These are phyloP conservation scores for Santalum album DNA, from an alignment of 164 flowering plant species.

Conservation along the genomic window DNA sequence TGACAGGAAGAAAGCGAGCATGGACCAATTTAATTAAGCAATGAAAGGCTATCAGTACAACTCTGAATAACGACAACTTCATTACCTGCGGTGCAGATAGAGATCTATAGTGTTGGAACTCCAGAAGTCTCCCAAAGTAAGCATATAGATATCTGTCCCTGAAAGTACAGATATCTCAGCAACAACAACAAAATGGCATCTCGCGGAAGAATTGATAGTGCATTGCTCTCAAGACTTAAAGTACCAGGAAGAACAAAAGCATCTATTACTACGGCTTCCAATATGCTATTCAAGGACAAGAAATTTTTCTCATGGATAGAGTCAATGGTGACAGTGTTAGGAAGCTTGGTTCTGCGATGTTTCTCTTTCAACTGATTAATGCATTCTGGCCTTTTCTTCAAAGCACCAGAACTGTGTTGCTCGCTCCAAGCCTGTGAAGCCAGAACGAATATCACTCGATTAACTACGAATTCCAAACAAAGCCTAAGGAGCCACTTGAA, in stretches of 20 bases:
- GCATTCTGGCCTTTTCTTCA: slow-evolving; percentile 46
- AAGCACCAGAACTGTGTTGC: slow-evolving; percentile 40
- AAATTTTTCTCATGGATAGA: slow-evolving; percentile 79
- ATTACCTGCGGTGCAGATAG: slow-evolving; percentile 77
- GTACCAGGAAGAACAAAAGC: slow-evolving; percentile 76
- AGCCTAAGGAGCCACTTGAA: no score
- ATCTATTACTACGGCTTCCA: slow-evolving; percentile 73
- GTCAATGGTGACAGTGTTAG: slow-evolving; percentile 67
- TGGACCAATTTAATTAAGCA: no score
- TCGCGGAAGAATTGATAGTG: background rate
- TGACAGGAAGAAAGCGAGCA: no score
- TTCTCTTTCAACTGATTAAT: slow-evolving; percentile 45
- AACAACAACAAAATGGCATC: slow-evolving; percentile 1
- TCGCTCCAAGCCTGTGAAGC: slow-evolving; percentile 70
- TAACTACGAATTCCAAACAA: no score
- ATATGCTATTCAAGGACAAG: slow-evolving; percentile 52
- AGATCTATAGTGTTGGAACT: slow-evolving; percentile 88
- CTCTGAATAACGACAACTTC: background rate
- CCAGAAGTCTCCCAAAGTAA: slow-evolving; percentile 82
- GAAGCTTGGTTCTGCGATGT: slow-evolving; percentile 54
- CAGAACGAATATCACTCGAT: no score
- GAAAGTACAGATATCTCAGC: slow-evolving; percentile 11
- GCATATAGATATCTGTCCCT: slow-evolving; percentile 88
- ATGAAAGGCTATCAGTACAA: no score
- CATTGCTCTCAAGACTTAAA: no score